Base-by-base conservation (phyloP, 139 green algal genomes). In the Closterium sp. region DNA sequence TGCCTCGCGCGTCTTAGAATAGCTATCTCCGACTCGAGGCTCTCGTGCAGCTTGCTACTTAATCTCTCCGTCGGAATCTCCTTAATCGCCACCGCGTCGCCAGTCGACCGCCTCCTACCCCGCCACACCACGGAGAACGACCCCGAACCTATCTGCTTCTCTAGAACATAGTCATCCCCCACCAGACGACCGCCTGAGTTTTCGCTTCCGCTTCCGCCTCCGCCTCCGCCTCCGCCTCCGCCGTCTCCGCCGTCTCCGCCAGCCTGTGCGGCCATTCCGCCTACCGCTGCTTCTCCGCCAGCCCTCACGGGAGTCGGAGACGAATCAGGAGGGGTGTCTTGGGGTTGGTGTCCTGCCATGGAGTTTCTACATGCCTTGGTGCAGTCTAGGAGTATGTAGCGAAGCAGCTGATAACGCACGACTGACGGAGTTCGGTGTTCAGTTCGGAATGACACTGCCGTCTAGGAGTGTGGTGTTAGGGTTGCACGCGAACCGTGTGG, bases 111-210 rank as follows among this genome's bases (percentile, higher is more conserved):
- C 91, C 98, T 95, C 4, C 64, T 32, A 2, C 96, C 97, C 38
- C 94, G 94, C 97, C 97, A 99, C 23, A 99, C 98, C 0, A 97
- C 94, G 0, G 97, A 97, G 91, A 99, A 99, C 2, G 95, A 97
- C 25, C 98, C 98, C 3, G 87, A 89, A 4, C 98, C 98, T 33
- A 99, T 95, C 43, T 97, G 92, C 19, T 95, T 84, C 3, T 93
- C 90, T 25, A 99, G 88, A 31, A 91, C 83, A 96, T 97, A 99
- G 2, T 95, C 33, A 2, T 95, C 97, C 8, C 97, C 91, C 30
- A 93, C 55, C 2, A 19, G 55, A 76, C 55, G 55, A 76, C 55
- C 55, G 12, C 55, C 55, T 76, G 10, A 76, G 55, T 12, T 76
- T 76, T 19, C 55, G 55, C 55, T 2, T 21, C 38, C 38, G 38